Base-by-base conservation (phyloP, 495 filamentous ascomycete species). In the Neurospora tetraspora region DNA sequence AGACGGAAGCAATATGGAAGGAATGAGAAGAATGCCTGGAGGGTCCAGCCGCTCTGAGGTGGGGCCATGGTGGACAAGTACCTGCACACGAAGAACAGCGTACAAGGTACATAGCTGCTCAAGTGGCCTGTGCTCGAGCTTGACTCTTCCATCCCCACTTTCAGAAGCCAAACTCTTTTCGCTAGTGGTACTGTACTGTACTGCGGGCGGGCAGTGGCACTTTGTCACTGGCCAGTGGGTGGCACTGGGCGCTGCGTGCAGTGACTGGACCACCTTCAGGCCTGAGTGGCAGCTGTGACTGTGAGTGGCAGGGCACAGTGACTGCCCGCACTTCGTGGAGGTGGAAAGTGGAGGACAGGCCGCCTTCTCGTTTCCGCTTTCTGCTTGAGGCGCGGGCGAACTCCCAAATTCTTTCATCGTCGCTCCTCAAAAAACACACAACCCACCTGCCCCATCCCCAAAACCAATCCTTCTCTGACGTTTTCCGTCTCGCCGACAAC, bases 321-420 rank as follows among this genome's bases (percentile, higher is more conserved):
- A 53, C 45, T 61, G 53, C 23, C 53, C 27, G 53, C 53, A 61
- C 23, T 61, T n/a, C n/a, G n/a, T n/a, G n/a, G n/a, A n/a, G n/a
- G n/a, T n/a, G n/a, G n/a, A 45, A 61, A 61, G 53, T 61, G 53
- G 23, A 18, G 14, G 53, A 61, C 27, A 69, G 16, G 73, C 69
- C 70, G 76, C 73, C 61, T 69, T 75, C 73, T 75, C 71, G 73
- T 73, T 73, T 85, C 77, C 75, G 80, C 73, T 77, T 76, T 79
- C 75, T 74, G 72, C 73, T 71, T 76, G 53, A 61, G 53, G 27
- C 53, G 53, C 23, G 53, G 53, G 53, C 53, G 53, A 61, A 61
- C 3, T 61, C 53, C 76, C 75, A 80, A 76, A 77, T 78, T 77
- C 77, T 83, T 81, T 75, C 79, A 80, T 78, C 76, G 77, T 75